Conservation (phyloP, 2,329 filamentous ascomycete genomes). For the Pestalotiopsis sp. region DNA sequence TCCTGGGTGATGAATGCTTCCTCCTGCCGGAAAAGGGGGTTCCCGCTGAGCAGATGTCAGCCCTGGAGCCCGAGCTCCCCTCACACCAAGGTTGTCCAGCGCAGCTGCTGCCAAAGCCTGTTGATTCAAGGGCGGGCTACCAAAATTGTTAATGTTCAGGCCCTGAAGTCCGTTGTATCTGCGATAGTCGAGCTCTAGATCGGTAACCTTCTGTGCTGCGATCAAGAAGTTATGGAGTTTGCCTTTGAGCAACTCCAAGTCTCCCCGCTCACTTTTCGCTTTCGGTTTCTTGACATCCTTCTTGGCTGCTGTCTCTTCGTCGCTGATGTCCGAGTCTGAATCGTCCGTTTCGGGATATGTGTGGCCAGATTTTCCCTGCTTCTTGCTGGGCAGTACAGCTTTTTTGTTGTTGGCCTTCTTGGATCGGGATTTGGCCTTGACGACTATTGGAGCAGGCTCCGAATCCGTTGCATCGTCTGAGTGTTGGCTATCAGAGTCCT, state of each 20-base stretch:
- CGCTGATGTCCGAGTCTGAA: slow-evolving; percentile 1
- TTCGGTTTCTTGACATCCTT: too few relatives aligned
- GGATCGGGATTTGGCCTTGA: background rate
- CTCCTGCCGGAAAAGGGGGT: background rate
- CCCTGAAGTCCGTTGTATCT: background rate
- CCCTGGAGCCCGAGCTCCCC: background rate
- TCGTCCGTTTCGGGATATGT: slow-evolving; percentile 20
- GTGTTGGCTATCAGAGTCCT: slow-evolving; percentile 7
- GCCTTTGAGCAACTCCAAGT: too few relatives aligned
- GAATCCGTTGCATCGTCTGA: background rate
- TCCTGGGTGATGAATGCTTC: background rate
- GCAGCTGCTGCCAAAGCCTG: background rate
- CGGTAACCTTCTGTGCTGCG: too few relatives aligned
- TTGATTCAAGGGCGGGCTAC: background rate
- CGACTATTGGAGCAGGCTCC: background rate
- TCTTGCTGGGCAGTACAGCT: slow-evolving; percentile 29
- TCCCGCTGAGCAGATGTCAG: background rate
- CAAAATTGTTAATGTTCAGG: background rate
- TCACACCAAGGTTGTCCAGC: background rate
- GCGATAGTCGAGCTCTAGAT: background rate
- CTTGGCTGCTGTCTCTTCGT: background rate
- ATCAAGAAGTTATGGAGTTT: too few relatives aligned
- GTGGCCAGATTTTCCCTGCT: slow-evolving; percentile 21
- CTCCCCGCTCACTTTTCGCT: too few relatives aligned
- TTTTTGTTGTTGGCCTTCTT: slow-evolving; percentile 28